Evolutionary conservation across 805 yeast genomes (phyloP), one percentile per base, ranked within the genome.

Genomic region (Pichia cephalocereana): DNA sequence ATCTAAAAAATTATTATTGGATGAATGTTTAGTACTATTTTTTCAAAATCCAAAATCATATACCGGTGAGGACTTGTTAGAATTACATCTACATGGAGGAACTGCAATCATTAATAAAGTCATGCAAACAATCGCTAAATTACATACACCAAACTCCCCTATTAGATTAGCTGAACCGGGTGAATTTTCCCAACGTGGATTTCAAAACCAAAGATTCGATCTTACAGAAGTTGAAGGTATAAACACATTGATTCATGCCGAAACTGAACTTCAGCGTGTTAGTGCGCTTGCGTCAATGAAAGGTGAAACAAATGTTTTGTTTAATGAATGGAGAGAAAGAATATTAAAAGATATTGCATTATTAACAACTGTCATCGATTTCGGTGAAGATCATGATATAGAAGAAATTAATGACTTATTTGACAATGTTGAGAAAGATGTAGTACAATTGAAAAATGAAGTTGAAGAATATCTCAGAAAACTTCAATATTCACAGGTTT

Each of bases 51-150:
- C 97, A 0, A 69, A 72, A 14, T 82, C 96, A 0, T 93, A 82
- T 58, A 93, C 98, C 0, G 99, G 99, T 1, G 98, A 93, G 62
- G 96, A 91, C 56, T 57, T 84, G 27, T 68, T 90, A 10, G 99
- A 93, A 58, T 62, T 93, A n/a, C 97, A 93, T 59, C 65, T 86
- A 2, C 99, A 93, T 64, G 99, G 99, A 4, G 97, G 98, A 5
- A 79, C 75, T 12, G 96, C 98, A 0, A 87, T 91, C 1, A 76
- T 86, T 2, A 70, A 72, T 43, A 75, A 88, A 0, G 85, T 90
- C 0, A 57, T 90, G 43, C 68, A 68, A 6, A 80, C 95, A 0
- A 79, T 93, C 6, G 69, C 71, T 38, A 46, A 57, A 0, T 54
- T 83, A 6, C 85, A 84, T 56, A 64, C 72, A 6, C 72, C 75